These are phyloP conservation scores for Oropetium thomaeum DNA, from an alignment of 176 grass and related monocot species.

Conservation along the genomic window DNA sequence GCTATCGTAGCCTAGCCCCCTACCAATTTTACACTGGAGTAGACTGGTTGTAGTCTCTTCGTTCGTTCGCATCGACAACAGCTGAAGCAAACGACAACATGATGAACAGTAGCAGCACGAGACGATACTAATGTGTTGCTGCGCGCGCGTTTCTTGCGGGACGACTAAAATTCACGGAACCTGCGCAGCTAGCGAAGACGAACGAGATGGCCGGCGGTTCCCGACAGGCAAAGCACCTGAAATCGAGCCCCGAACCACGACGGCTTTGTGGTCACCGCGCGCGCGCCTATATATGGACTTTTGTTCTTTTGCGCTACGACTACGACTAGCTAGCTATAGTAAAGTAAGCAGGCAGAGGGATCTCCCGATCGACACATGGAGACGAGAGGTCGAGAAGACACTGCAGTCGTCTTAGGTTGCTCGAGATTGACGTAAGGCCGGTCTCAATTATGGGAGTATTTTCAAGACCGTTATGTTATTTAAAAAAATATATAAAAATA, in stretches of 20 bases:
- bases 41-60: too few species aligned
- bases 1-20: too few species aligned
- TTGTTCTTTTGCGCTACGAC: neutral
- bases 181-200: too few species aligned
- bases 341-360: too few species aligned
- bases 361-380: neutral
- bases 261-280: neutral
- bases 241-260: conserved; percentile 33
- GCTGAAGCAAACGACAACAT: too few species aligned
- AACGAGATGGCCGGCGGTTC: neutral
- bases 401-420: conserved; percentile 10
- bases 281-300: neutral
- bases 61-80: too few species aligned
- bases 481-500: too few species aligned
- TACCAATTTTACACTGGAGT: too few species aligned
- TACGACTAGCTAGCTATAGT: neutral
- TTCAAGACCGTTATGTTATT: too few species aligned
- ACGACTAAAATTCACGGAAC: neutral
- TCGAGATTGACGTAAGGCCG: conserved; percentile 39
- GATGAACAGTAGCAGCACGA: neutral
- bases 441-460: too few species aligned
- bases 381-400: too few species aligned
- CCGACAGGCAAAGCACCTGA: conserved; percentile 41
- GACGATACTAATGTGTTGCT: neutral
- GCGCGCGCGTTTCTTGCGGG: neutral